Evolutionary conservation across 106 monocot genomes (phyloP).

Genomic region (Agapanthus africanus): DNA sequence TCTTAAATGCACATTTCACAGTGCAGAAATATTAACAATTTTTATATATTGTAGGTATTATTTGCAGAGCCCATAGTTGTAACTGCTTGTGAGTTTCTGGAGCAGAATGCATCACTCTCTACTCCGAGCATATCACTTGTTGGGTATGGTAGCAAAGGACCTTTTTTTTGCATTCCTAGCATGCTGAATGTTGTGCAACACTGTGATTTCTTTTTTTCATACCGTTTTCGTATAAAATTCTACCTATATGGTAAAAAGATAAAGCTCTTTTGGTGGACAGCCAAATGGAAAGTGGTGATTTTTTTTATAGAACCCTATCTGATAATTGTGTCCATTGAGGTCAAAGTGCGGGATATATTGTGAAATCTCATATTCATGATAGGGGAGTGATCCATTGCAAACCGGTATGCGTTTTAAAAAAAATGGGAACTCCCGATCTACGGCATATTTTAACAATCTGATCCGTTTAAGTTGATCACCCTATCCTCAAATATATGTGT

Average conservation of each 20-base stretch:
- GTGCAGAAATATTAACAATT: background rate
- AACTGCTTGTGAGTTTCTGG: constrained; percentile 91
- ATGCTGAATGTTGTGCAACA: background rate
- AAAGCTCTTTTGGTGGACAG: background rate
- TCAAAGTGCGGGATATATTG: background rate
- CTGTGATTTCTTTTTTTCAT: background rate
- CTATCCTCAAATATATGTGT: too few relatives aligned
- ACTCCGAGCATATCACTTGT: constrained; percentile 53
- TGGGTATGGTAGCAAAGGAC: constrained; percentile 43
- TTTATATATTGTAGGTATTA: constrained; percentile 42
- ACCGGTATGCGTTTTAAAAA: too few relatives aligned
- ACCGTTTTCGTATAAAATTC: background rate
- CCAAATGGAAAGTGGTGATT: background rate
- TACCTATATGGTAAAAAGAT: too few relatives aligned
- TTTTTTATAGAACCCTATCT: background rate
- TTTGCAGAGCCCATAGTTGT: constrained; percentile 88
- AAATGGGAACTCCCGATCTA: too few relatives aligned
- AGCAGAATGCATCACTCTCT: constrained; percentile 86
- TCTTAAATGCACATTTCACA: background rate
- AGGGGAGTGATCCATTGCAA: too few relatives aligned
- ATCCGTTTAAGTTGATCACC: too few relatives aligned
- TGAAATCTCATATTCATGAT: background rate
- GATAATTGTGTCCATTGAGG: background rate
- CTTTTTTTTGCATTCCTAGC: background rate
- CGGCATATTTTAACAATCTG: too few relatives aligned